Conservation (phyloP, 2,329 filamentous ascomycete genomes). For the Cercospora janseana region DNA sequence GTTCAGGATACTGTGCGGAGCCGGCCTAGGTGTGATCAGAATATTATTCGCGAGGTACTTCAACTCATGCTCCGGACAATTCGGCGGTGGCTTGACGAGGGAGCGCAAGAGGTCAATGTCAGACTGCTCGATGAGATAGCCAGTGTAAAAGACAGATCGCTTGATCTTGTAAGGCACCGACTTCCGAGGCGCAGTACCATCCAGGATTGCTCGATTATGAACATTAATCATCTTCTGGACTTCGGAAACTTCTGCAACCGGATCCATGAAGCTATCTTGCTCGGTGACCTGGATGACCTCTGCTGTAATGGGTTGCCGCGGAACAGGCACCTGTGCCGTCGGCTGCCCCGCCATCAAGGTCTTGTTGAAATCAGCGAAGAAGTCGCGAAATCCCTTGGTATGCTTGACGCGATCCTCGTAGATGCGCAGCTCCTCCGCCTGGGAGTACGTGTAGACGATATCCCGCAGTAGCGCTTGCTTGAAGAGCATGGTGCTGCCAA, state of each 20-base stretch:
- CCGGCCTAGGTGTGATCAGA: conserved; percentile 78
- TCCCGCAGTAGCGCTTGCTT: conserved; percentile 82
- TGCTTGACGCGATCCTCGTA: conserved; percentile 65
- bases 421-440: conserved; percentile 74
- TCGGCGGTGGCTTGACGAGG: conserved; percentile 63
- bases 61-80: conserved; percentile 66
- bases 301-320: conserved; percentile 64
- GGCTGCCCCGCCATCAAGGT: conserved; percentile 44
- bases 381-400: conserved; percentile 80
- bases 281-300: conserved; percentile 88
- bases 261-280: conserved; percentile 68
- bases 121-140: conserved; percentile 73
- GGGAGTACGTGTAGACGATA: conserved; percentile 79
- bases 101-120: conserved; percentile 71
- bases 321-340: conserved; percentile 35
- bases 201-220: conserved; percentile 67
- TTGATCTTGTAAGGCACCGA: conserved; percentile 66
- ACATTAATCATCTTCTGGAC: conserved; percentile 86
- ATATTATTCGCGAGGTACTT: conserved; percentile 86
- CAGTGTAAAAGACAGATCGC: conserved; percentile 86
- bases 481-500: conserved; percentile 82
- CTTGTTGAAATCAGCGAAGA: conserved; percentile 75
- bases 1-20: conserved; percentile 67
- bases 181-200: conserved; percentile 45
- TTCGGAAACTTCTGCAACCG: conserved; percentile 74